A percentile compares a stretch with the other conserved stretches of the same genome.
phyloP scores from a whole-genome alignment of 1,139 yeast genomes.

The Pichia sp. region DNA sequence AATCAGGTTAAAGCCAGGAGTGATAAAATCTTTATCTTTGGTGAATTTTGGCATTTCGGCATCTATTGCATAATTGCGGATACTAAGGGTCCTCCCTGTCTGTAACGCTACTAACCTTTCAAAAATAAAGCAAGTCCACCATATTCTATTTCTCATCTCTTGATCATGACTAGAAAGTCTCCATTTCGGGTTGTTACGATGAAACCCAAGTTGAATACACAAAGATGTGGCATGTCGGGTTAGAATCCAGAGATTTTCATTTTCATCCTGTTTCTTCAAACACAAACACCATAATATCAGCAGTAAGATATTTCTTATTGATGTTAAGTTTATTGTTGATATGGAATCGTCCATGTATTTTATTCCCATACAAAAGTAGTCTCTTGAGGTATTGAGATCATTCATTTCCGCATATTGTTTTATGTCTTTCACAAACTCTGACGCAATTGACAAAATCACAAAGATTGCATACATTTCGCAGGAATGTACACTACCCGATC shows the following conservation, averaged over 20 bases:
- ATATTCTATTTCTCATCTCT: conserved; percentile 2
- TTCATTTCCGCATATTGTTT: not conserved
- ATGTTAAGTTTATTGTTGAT: not conserved
- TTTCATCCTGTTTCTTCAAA: conserved; percentile 2
- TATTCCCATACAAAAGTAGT: not conserved
- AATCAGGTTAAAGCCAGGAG: not conserved
- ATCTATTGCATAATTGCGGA: conserved; percentile 5
- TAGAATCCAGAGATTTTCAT: conserved; percentile 7
- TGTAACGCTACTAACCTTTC: conserved; percentile 2
- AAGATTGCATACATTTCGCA: not conserved
- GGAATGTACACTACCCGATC: not conserved
- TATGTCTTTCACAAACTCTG: not conserved
- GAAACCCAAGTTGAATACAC: conserved; percentile 6
- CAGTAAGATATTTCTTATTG: conserved; percentile 5
- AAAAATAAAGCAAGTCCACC: conserved; percentile 4
- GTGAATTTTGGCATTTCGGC: conserved; percentile 5
- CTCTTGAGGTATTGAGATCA: not conserved
- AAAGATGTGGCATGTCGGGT: conserved; percentile 2
- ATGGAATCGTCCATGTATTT: not conserved
- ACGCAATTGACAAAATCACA: conserved; percentile 4
- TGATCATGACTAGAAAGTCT: not conserved
- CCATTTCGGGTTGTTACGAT: conserved; percentile 3
- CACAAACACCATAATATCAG: conserved; percentile 4
- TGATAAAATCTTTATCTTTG: not conserved
- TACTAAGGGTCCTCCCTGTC: conserved; percentile 6